Evolutionary conservation across 2,329 filamentous ascomycete genomes (phyloP).

Genomic region (Ascochyta koolunga): DNA sequence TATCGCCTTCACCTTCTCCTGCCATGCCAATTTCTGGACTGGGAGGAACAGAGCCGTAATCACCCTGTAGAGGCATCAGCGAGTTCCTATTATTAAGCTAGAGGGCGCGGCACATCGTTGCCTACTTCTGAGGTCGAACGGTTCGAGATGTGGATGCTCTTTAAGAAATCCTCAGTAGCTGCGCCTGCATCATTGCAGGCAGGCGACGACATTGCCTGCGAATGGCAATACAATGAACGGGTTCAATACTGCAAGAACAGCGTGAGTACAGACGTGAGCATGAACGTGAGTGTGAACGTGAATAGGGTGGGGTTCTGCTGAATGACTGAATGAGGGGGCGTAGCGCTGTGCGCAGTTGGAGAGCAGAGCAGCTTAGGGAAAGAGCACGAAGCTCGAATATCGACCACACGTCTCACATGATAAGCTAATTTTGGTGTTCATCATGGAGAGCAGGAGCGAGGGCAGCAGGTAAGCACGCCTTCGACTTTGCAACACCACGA

Average conservation of each 20-base stretch:
- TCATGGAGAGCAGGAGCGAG: conserved; percentile 1
- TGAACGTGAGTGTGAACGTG: neutral
- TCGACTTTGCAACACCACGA: neutral
- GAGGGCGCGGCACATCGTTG: neutral
- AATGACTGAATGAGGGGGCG: too few species aligned
- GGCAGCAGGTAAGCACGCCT: neutral
- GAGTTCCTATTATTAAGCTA: neutral
- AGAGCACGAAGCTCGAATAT: neutral
- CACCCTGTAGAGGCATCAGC: neutral
- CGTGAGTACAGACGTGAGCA: neutral
- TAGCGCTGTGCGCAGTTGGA: neutral
- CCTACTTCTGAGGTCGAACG: neutral
- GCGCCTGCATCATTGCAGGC: neutral
- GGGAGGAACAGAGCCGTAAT: neutral
- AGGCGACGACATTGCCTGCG: conserved; percentile 2
- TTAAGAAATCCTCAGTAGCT: neutral
- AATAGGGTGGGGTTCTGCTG: neutral
- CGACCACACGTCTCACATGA: neutral
- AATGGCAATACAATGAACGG: neutral
- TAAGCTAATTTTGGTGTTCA: neutral
- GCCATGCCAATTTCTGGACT: conserved; percentile 10
- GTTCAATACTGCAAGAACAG: neutral
- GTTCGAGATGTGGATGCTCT: neutral
- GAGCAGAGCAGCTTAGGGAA: neutral
- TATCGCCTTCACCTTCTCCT: neutral